Evolutionary conservation across 495 filamentous ascomycete genomes (phyloP).

Genomic region (Penicillium goetzii): DNA sequence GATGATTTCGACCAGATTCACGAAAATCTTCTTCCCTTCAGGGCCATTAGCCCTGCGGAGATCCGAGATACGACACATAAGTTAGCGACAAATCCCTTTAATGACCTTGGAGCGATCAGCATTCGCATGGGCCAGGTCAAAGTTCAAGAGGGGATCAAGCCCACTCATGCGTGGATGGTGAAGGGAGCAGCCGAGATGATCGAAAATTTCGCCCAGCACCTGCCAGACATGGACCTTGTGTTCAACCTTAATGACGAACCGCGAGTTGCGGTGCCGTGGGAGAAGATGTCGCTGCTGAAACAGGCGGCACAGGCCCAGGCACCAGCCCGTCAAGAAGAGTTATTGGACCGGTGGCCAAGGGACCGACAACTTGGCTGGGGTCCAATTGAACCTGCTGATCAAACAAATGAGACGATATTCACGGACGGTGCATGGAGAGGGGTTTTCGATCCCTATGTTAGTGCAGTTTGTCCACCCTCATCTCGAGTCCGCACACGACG

Average conservation of each 20-base stretch:
- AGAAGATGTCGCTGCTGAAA: constrained; percentile 50
- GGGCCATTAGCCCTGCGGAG: constrained; percentile 63
- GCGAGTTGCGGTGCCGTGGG: constrained; percentile 72
- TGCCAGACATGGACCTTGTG: constrained; percentile 80
- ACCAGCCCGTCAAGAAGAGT: constrained; percentile 25
- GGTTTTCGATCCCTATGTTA: constrained; percentile 53
- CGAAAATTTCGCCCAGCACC: constrained; percentile 64
- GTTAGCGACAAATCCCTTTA: constrained; percentile 51
- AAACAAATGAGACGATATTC: constrained; percentile 52
- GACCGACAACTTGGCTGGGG: constrained; percentile 45
- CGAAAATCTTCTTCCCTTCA: constrained; percentile 71
- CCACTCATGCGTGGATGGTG: constrained; percentile 60
- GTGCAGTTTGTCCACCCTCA: constrained; percentile 57
- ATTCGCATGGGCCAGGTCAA: constrained; percentile 51
- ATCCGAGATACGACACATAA: constrained; percentile 56
- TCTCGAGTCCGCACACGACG: constrained; percentile 56
- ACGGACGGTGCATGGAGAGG: constrained; percentile 49
- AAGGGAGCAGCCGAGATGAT: constrained; percentile 66
- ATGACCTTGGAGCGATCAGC: constrained; percentile 52
- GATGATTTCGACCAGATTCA: constrained; percentile 79
- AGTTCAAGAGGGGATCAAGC: constrained; percentile 51
- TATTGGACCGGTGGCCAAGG: constrained; percentile 39
- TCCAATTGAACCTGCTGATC: constrained; percentile 47
- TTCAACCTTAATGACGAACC: constrained; percentile 81
- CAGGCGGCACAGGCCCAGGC: constrained; percentile 37